phyloP scores from a whole-genome alignment of 495 filamentous ascomycete genomes.

The Sporormia fimetaria region DNA sequence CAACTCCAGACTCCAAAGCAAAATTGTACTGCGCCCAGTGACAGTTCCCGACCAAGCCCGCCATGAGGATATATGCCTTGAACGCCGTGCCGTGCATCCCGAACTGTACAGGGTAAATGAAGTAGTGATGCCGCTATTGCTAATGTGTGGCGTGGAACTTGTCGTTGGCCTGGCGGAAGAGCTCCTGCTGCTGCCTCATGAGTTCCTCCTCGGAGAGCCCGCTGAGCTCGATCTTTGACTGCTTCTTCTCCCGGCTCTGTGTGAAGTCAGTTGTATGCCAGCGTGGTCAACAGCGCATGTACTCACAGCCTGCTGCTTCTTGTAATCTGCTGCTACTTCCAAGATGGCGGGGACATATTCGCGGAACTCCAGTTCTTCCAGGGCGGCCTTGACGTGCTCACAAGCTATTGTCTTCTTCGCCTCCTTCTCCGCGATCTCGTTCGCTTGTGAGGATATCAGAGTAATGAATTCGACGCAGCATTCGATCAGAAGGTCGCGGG shows the following conservation, averaged over 20 bases:
- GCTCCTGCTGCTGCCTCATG: constrained; percentile 73
- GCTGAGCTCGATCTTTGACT: constrained; percentile 90
- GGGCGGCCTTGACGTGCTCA: constrained; percentile 88
- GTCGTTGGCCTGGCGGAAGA: constrained; percentile 72
- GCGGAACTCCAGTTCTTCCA: constrained; percentile 78
- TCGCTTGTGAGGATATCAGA: constrained; percentile 89
- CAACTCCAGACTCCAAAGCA: too few species aligned
- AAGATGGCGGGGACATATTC: constrained; percentile 82
- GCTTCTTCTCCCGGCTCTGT: constrained; percentile 89
- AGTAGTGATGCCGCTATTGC: background rate
- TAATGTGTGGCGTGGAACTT: constrained; percentile 47
- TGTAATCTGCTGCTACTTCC: constrained; percentile 81
- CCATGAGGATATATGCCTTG: background rate
- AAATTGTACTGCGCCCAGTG: too few species aligned
- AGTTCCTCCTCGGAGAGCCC: constrained; percentile 84
- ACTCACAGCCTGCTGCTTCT: constrained; percentile 79
- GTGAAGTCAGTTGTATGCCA: constrained; percentile 8
- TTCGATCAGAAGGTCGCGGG: constrained; percentile 89
- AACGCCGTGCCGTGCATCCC: background rate
- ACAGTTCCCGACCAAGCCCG: too few species aligned
- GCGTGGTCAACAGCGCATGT: background rate
- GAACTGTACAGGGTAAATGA: constrained; percentile 3
- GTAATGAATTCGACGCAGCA: constrained; percentile 99
- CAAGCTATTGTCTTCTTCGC: constrained; percentile 97
- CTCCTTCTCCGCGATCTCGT: constrained; percentile 96